Evolutionary conservation across 1,284 basidiomycete species (phyloP), one percentile per base, ranked within the genome.

Genomic region (Microbotryum violaceum): DNA sequence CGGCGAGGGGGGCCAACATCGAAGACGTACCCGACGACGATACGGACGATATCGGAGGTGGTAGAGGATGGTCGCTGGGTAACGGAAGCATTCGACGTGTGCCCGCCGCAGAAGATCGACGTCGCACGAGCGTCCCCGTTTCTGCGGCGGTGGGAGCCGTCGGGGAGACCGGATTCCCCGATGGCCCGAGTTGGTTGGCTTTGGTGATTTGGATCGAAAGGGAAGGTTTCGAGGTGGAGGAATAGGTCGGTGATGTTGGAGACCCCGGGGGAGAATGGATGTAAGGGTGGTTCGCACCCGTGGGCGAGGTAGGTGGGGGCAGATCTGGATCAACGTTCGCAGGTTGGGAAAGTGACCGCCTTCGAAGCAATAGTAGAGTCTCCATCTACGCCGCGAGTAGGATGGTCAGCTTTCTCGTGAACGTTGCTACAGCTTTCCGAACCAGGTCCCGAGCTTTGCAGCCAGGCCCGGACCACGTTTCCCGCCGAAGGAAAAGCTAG

Each of bases 311-410:
- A 8, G 60, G 65, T 1, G 55, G 18, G 16, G 60, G 52, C 6
- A 71, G 58, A 49, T 71, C 70, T 2, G 70, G 70, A 52, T 71
- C 70, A 33, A 68, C 63, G 4, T 54, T 37, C 4, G 62, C 56
- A 4, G 69, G 62, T 42, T 70, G 70, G 7, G 57, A 64, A 50
- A 70, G 59, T 0, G 70, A 71, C 27, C 67, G 52, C 0, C 70
- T 61, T 10, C 70, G 66, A 1, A 71, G 60, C 2, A 65, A 66
- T 5, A 69, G 56, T 18, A 71, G 63, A 5, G 68, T 67, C 45
- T 71, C 68, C 60, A 71, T 65, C 67, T 70, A 54, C 14, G 21
- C 21, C 2, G 20, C 6, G 16, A 14, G 5, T 37, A 14, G 1
- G 14, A 42, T 42, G 12, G 16, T 42, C 37, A 42, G 37, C 16